These are phyloP conservation scores for Bryum argenteum DNA, from an alignment of 225 moss, liverwort and hornwort species.

Conservation along the genomic window DNA sequence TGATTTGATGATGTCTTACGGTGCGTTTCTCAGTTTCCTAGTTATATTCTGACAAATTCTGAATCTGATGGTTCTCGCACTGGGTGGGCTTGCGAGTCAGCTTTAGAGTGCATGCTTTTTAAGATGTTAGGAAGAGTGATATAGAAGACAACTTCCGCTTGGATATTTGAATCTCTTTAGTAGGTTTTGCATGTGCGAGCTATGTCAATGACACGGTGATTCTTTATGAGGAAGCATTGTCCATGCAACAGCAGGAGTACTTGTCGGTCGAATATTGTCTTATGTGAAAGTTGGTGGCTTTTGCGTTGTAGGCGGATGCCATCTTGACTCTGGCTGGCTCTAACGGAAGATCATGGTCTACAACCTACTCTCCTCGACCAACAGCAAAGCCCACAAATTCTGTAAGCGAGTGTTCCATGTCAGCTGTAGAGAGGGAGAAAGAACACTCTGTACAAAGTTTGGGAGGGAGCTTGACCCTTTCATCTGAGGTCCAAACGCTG, in stretches of 20 bases:
- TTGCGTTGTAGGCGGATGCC: slow-evolving; percentile 65
- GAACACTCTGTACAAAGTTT: slow-evolving; percentile 71
- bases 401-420: slow-evolving; percentile 79
- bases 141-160: not conserved
- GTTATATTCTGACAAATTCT: not conserved
- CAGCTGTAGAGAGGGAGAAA: slow-evolving; percentile 74
- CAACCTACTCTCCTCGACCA: slow-evolving; percentile 86
- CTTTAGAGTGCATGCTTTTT: not conserved
- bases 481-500: slow-evolving; percentile 83
- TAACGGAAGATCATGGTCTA: slow-evolving; percentile 96
- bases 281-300: slow-evolving; percentile 11
- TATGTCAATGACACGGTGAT: not conserved
- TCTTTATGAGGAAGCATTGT: not conserved
- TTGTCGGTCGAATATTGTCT: not conserved
- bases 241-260: not conserved
- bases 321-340: slow-evolving; percentile 92
- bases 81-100: not conserved
- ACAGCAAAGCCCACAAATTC: slow-evolving; percentile 68
- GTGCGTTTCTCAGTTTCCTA: not conserved
- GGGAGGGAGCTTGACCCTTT: slow-evolving; percentile 64
- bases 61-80: not conserved
- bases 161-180: not conserved
- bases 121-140: not conserved
- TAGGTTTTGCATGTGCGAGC: not conserved
- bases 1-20: not conserved